Conservation (phyloP, 192 early-diverging fungal species). For the Entomortierella beljakovae region DNA sequence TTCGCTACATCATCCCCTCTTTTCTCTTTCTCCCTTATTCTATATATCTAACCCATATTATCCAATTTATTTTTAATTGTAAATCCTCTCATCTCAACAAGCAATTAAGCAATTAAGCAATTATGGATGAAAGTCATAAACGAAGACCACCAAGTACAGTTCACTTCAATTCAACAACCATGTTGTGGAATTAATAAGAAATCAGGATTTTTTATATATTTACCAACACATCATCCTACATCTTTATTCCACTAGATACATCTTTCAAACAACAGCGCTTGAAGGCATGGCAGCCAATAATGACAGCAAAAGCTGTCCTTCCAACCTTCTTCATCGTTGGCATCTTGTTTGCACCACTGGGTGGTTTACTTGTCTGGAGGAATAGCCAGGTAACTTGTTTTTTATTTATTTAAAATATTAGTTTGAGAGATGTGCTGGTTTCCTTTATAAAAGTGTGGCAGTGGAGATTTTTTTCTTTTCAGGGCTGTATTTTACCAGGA, state of each 20-base stretch:
- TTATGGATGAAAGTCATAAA: conserved; percentile 52
- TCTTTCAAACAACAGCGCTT: conserved; percentile 98
- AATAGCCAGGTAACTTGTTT: conserved; percentile 78
- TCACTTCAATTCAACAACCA: neutral
- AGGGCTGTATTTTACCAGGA: neutral
- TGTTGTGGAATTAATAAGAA: too few relatives aligned
- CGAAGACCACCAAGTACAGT: conserved; percentile 47
- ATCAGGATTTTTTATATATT: neutral
- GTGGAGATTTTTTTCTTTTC: too few relatives aligned
- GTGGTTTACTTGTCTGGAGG: conserved; percentile 87
- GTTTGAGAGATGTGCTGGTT: too few relatives aligned
- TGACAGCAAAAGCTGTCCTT: conserved; percentile 95
- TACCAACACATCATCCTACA: neutral
- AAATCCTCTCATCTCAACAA: neutral
- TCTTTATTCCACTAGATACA: conserved; percentile 68
- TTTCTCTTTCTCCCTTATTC: neutral
- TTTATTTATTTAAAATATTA: too few relatives aligned
- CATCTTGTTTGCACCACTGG: conserved; percentile 92
- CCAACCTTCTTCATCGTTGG: conserved; percentile 96
- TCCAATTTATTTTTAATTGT: too few relatives aligned
- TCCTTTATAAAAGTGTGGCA: too few relatives aligned
- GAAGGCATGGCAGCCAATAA: conserved; percentile 97
- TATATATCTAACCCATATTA: too few relatives aligned
- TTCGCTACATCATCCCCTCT: neutral
- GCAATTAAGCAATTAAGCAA: neutral